Percentiles rank a stretch among this genome's conserved stretches.
Evolutionary conservation across 2,329 filamentous ascomycete species (phyloP).

Genomic region (Diplocarpon mali): DNA sequence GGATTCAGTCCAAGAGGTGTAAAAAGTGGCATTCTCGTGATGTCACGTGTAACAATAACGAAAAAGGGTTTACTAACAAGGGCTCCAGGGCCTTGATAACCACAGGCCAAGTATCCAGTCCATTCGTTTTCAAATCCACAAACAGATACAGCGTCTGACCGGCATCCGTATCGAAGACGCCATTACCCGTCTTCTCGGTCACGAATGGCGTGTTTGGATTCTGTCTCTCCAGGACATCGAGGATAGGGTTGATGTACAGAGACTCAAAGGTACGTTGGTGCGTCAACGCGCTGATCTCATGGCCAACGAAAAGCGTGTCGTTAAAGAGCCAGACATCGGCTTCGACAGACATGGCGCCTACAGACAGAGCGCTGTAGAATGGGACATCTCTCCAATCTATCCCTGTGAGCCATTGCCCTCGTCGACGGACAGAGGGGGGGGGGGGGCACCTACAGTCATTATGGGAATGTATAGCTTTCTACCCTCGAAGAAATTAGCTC

Average conservation of each 20-base stretch:
- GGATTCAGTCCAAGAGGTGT: neutral
- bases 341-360: constrained; percentile 20
- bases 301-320: constrained; percentile 20
- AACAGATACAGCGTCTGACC: constrained; percentile 53
- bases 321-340: constrained; percentile 25
- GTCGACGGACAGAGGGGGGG: constrained; percentile 32
- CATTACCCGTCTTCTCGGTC: constrained; percentile 38
- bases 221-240: constrained; percentile 20
- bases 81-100: constrained; percentile 46
- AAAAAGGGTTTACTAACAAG: constrained; percentile 36
- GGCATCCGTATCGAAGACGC: constrained; percentile 45
- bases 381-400: constrained; percentile 31
- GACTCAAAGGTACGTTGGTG: constrained; percentile 18
- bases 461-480: constrained; percentile 43
- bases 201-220: constrained; percentile 33
- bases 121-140: constrained; percentile 51
- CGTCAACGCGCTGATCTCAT: constrained; percentile 20
- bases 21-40: neutral
- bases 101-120: constrained; percentile 41
- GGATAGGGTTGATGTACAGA: constrained; percentile 23
- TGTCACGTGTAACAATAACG: neutral
- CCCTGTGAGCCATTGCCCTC: neutral
- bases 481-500: neutral
- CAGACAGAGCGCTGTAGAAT: constrained; percentile 21
- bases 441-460: constrained; percentile 46